Evolutionary conservation across 2,329 filamentous ascomycete genomes (phyloP), one percentile per base, ranked within the genome.

Genomic region (Lachnellula willkommii): DNA sequence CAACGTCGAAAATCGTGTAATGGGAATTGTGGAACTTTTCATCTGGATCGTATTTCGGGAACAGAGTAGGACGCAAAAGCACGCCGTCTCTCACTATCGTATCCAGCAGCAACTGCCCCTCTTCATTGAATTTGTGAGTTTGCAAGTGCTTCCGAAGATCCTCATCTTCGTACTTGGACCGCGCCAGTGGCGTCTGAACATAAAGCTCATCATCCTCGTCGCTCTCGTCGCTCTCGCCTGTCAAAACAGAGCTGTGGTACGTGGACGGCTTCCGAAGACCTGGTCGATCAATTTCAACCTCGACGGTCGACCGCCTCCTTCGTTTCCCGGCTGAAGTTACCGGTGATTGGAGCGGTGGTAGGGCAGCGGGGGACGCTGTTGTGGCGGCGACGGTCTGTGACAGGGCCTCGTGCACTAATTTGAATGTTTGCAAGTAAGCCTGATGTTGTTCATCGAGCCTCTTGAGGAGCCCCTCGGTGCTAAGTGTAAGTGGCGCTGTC

Each of bases 141-240:
- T 69, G 73, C 42, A 79, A 60, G 62, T 79, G 76, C 7, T 73
- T 65, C 20, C 75, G 69, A 17, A 79, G 61, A 59, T 74, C 70
- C 52, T 76, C 74, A 50, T 76, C 71, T 45, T 75, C 69, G 57
- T 73, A 75, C 4, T 65, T 69, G 42, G 72, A 70, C 0, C 69
- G 56, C 2, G 72, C 69, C 20, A 79, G 62, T 15, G 72, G 66
- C 15, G 65, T 64, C 58, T 75, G 73, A 4, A 75, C 73, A 59
- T 71, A 75, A 15, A 72, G 61, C 9, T 66, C 63, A 35, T 71
- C 69, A 54, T 73, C 70, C 28, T 71, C 67, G 32, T 73, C 72
- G 24, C 69, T 70, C 8, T 64, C 60, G 36, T 71, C 69, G 28
- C 70, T 70, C 4, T 73, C 72, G 15, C 69, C 68, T 17, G 62